These are phyloP conservation scores for Globomyces sp. DNA, from an alignment of 371 early-diverging fungal species.

Conservation along the genomic window DNA sequence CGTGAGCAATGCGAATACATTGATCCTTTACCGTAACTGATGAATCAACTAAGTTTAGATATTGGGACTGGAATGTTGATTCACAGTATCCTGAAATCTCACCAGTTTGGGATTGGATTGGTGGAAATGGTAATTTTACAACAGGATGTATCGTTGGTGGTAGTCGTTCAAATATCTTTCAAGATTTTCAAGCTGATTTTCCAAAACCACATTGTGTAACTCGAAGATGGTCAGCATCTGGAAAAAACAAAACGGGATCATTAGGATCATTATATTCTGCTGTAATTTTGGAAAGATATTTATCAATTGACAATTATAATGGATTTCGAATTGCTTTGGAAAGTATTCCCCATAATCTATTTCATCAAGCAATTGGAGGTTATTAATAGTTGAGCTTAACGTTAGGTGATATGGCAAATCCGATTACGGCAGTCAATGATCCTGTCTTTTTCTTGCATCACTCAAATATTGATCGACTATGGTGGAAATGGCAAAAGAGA, in stretches of 20 bases:
- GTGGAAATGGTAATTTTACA: conserved; percentile 4
- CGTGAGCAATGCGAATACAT: conserved; percentile 3
- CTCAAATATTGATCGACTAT: conserved; percentile 55
- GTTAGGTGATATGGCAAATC: conserved; percentile 34
- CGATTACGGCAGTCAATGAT: conserved; percentile 45
- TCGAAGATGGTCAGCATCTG: background rate
- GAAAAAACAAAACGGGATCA: background rate
- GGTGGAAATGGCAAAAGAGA: conserved; percentile 49
- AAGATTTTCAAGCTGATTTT: background rate
- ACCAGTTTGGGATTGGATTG: conserved; percentile 18
- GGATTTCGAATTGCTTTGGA: conserved; percentile 23
- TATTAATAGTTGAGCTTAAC: no score
- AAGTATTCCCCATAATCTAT: conserved; percentile 26
- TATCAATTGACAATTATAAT: conserved; percentile 10
- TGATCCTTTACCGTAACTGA: conserved; percentile 17
- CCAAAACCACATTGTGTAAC: conserved; percentile 10
- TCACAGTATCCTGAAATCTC: conserved; percentile 18
- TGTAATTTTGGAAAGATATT: background rate
- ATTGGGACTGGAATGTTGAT: conserved; percentile 40
- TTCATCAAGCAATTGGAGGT: conserved; percentile 32
- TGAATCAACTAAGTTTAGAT: background rate
- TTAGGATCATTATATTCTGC: conserved; percentile 11
- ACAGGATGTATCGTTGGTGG: background rate
- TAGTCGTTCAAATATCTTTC: background rate
- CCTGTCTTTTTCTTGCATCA: conserved; percentile 63